phyloP scores from a whole-genome alignment of 768 basidiomycete species.

The Suillus cothurnatus region DNA sequence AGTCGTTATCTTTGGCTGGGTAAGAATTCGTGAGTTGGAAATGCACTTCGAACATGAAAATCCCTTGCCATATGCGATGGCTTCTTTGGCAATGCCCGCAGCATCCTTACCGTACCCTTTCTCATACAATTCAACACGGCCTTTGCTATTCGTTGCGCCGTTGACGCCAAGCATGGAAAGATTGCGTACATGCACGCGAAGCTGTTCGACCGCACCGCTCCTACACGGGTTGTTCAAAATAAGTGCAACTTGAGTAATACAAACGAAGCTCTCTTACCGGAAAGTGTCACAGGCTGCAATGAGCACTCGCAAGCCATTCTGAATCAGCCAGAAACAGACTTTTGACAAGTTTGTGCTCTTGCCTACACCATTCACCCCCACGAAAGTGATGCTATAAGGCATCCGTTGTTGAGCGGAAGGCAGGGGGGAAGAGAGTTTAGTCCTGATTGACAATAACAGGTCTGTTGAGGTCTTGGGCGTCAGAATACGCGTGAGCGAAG shows the following conservation, averaged over 20 bases:
- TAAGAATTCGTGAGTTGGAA: slow-evolving; percentile 9
- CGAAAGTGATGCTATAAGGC: slow-evolving; percentile 94
- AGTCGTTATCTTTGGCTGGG: slow-evolving; percentile 82
- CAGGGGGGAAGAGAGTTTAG: slow-evolving; percentile 76
- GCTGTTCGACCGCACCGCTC: slow-evolving; percentile 97
- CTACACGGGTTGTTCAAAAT: slow-evolving; percentile 36
- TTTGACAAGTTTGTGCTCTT: slow-evolving; percentile 98
- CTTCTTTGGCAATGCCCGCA: slow-evolving; percentile 97
- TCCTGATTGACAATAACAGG: slow-evolving; percentile 88
- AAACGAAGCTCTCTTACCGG: slow-evolving; percentile 48
- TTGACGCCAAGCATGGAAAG: slow-evolving; percentile 80
- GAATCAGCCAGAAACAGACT: slow-evolving; percentile 98
- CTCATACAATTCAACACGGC: slow-evolving; percentile 91
- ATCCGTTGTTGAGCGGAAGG: slow-evolving; percentile 74
- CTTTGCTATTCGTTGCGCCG: slow-evolving; percentile 67
- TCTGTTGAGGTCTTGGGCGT: slow-evolving; percentile 99
- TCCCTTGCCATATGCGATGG: slow-evolving; percentile 79
- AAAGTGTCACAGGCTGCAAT: slow-evolving; percentile 99
- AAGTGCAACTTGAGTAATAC: background rate
- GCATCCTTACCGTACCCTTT: slow-evolving; percentile 98
- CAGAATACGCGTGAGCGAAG: slow-evolving; percentile 87
- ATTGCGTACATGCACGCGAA: slow-evolving; percentile 95
- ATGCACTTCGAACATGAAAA: slow-evolving; percentile 6
- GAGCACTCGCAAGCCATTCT: slow-evolving; percentile 89
- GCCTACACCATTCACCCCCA: slow-evolving; percentile 98